Evolutionary conservation across 768 basidiomycete genomes (phyloP).

Genomic region (Megacollybia marginata): DNA sequence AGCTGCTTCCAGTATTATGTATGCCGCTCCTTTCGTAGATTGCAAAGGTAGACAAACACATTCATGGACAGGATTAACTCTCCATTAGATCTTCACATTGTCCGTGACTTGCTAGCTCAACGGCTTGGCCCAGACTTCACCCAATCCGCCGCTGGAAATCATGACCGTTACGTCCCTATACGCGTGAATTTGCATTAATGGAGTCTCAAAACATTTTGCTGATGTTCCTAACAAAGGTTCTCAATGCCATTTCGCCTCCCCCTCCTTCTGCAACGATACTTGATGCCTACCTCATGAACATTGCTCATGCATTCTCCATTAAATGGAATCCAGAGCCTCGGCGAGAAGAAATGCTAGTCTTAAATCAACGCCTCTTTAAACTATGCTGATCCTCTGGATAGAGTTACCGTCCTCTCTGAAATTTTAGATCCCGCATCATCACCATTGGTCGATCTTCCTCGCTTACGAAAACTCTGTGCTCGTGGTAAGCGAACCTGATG

Average conservation of each 20-base stretch:
- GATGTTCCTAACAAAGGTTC: slow-evolving; percentile 26
- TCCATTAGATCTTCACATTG: slow-evolving; percentile 45
- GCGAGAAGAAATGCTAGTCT: slow-evolving; percentile 54
- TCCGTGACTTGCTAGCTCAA: slow-evolving; percentile 48
- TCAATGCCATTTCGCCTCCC: slow-evolving; percentile 43
- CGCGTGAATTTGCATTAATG: slow-evolving; percentile 26
- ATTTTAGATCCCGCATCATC: slow-evolving; percentile 45
- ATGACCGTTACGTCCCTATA: slow-evolving; percentile 46
- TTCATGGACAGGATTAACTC: background rate
- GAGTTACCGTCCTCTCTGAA: slow-evolving; percentile 51
- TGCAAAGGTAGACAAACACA: slow-evolving; percentile 41
- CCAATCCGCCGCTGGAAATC: slow-evolving; percentile 42
- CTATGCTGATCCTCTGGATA: slow-evolving; percentile 17
- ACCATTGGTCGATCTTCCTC: slow-evolving; percentile 46
- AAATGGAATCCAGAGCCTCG: slow-evolving; percentile 56
- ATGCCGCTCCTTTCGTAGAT: slow-evolving; percentile 46
- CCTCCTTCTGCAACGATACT: slow-evolving; percentile 50
- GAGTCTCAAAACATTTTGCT: background rate
- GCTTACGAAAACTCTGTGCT: slow-evolving; percentile 49
- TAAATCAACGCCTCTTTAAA: background rate
- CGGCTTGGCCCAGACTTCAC: slow-evolving; percentile 52
- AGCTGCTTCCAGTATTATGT: slow-evolving; percentile 63
- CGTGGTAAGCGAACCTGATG: slow-evolving; percentile 38
- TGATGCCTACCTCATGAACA: slow-evolving; percentile 44
- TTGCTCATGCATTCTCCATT: slow-evolving; percentile 46